Conservation (phyloP, 306 rosid species). For the Arachis stenosperma region DNA sequence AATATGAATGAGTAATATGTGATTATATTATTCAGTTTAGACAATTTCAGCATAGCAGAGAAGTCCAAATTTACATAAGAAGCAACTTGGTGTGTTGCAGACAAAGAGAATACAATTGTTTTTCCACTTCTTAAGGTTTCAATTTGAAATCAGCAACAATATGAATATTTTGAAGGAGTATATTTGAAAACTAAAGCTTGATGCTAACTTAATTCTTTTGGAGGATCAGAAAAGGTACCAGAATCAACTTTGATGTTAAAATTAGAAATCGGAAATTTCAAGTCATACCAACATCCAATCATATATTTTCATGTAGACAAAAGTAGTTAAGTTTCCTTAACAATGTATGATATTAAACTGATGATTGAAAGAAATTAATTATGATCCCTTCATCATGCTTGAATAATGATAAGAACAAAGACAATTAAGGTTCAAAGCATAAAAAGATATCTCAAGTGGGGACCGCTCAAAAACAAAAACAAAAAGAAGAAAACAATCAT, state of each 20-base stretch:
- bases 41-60: slow-evolving; percentile 3
- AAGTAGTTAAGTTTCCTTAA: too few species aligned
- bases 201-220: slow-evolving; percentile 23
- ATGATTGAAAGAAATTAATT: too few species aligned
- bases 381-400: slow-evolving; percentile 7
- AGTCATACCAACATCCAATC: slow-evolving; percentile 9
- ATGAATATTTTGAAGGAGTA: slow-evolving; percentile 18
- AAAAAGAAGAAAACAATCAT: slow-evolving; percentile 2
- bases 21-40: slow-evolving; percentile 12
- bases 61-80: slow-evolving; percentile 12
- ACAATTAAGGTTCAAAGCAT: slow-evolving; percentile 2
- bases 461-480: slow-evolving; percentile 21
- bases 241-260: slow-evolving; percentile 13
- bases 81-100: neutral
- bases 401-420: neutral
- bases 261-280: slow-evolving; percentile 25
- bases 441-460: slow-evolving; percentile 12
- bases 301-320: too few species aligned
- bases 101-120: slow-evolving; percentile 13
- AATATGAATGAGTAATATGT: slow-evolving; percentile 14
- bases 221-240: slow-evolving; percentile 28
- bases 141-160: slow-evolving; percentile 16
- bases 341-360: too few species aligned
- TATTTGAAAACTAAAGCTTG: slow-evolving; percentile 4
- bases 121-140: slow-evolving; percentile 1